These are phyloP conservation scores for Ophiostoma populinum DNA, from an alignment of 2,329 filamentous ascomycete genomes.

Conservation along the genomic window DNA sequence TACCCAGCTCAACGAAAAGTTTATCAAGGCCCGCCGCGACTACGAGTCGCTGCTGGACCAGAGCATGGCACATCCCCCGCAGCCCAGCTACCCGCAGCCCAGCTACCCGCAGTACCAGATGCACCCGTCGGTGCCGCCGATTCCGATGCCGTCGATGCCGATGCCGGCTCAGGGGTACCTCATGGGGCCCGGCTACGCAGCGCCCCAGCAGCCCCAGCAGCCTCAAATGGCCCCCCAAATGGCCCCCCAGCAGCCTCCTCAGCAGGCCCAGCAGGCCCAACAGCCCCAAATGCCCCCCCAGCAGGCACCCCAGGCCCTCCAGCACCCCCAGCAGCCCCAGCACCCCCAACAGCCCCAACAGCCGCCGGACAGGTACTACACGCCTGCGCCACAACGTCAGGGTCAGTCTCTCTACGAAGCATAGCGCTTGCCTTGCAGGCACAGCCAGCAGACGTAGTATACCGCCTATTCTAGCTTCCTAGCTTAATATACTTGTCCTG, in stretches of 20 bases:
- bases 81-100: constrained; percentile 29
- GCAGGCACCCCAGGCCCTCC: too few species aligned
- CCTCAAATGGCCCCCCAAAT: too few species aligned
- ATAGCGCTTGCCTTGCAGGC: background rate
- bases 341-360: constrained; percentile 25
- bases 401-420: constrained; percentile 10
- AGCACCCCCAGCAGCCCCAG: constrained; percentile 25
- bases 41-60: constrained; percentile 92
- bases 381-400: constrained; percentile 31
- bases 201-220: constrained; percentile 23
- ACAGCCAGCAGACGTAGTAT: background rate
- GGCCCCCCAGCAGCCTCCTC: too few species aligned
- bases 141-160: constrained; percentile 26
- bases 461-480: background rate
- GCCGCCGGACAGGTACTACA: constrained; percentile 53
- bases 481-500: background rate
- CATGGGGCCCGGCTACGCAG: constrained; percentile 20
- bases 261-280: too few species aligned
- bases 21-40: constrained; percentile 93
- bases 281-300: too few species aligned
- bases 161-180: constrained; percentile 28
- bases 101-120: constrained; percentile 54
- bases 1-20: constrained; percentile 96
- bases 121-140: constrained; percentile 21
- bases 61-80: constrained; percentile 88